Conservation (phyloP, 2,329 filamentous ascomycete genomes). For the Cordyceps cateniannulata region DNA sequence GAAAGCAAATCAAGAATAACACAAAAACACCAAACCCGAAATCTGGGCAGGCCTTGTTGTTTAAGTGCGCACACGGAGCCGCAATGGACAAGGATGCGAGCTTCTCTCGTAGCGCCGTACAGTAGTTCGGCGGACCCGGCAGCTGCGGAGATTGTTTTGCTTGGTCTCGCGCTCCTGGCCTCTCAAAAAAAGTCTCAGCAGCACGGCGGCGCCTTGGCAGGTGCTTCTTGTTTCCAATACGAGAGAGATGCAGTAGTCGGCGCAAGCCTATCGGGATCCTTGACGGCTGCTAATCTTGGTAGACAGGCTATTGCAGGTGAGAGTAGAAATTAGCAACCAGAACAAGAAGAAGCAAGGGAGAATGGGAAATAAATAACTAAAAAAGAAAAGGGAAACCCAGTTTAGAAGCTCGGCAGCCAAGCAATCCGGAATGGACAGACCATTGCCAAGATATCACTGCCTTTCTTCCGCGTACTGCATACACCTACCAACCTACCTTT, state of each 20-base stretch:
- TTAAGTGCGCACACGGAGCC: conserved; percentile 1
- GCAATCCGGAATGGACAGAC: neutral
- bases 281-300: no score
- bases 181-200: neutral
- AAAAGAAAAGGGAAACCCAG: neutral
- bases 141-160: conserved; percentile 3
- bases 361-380: neutral
- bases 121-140: conserved; percentile 9
- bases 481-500: neutral
- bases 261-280: no score
- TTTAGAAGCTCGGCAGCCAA: neutral
- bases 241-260: neutral
- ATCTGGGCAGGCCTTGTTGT: neutral
- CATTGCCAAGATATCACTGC: neutral
- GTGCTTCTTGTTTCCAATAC: neutral
- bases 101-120: neutral
- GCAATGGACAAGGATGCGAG: neutral
- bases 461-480: no score
- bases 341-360: neutral
- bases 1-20: no score
- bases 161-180: neutral
- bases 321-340: no score
- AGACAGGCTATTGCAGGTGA: no score
- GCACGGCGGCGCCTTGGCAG: neutral
- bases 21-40: neutral